These are phyloP conservation scores for Phialemoniopsis sp. DNA, from an alignment of 2,329 filamentous ascomycete species.

Conservation along the genomic window DNA sequence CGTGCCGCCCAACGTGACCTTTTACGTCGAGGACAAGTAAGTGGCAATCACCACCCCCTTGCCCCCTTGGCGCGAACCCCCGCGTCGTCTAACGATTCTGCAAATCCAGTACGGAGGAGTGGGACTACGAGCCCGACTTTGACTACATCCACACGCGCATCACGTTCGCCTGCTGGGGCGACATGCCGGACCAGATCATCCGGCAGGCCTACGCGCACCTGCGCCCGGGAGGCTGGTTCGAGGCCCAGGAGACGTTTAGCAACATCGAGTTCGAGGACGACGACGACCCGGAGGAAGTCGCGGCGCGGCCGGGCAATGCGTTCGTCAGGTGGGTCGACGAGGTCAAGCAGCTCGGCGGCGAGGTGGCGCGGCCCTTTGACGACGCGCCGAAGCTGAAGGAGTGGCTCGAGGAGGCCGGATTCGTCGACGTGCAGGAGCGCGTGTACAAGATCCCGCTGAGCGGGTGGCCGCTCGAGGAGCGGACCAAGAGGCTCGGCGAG, in stretches of 20 bases:
- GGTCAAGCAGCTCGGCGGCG: slow-evolving; percentile 8
- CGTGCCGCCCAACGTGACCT: slow-evolving; percentile 70
- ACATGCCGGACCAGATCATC: slow-evolving; percentile 45
- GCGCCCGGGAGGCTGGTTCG: slow-evolving; percentile 49
- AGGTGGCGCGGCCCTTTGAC: slow-evolving; percentile 11
- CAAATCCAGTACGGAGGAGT: slow-evolving; percentile 35
- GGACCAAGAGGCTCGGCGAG: slow-evolving; percentile 23
- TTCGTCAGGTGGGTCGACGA: slow-evolving; percentile 14
- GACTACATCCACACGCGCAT: slow-evolving; percentile 51
- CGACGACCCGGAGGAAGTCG: slow-evolving; percentile 11
- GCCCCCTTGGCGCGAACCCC: neutral
- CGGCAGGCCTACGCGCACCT: slow-evolving; percentile 44
- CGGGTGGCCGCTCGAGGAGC: slow-evolving; percentile 22
- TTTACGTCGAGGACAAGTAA: slow-evolving; percentile 65
- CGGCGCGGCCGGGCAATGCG: neutral
- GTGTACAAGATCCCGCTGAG: slow-evolving; percentile 25
- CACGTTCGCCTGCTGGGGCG: slow-evolving; percentile 44
- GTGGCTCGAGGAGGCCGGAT: slow-evolving; percentile 20
- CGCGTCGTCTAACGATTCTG: neutral
- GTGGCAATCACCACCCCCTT: slow-evolving; percentile 6
- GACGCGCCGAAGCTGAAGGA: slow-evolving; percentile 12
- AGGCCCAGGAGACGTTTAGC: slow-evolving; percentile 44
- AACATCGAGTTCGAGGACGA: slow-evolving; percentile 17
- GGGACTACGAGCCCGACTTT: slow-evolving; percentile 49
- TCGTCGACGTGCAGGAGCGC: slow-evolving; percentile 21